Percentiles rank a stretch among this genome's conserved stretches.
Conservation (phyloP, 768 basidiomycete species). For the Mycena belliarum region DNA sequence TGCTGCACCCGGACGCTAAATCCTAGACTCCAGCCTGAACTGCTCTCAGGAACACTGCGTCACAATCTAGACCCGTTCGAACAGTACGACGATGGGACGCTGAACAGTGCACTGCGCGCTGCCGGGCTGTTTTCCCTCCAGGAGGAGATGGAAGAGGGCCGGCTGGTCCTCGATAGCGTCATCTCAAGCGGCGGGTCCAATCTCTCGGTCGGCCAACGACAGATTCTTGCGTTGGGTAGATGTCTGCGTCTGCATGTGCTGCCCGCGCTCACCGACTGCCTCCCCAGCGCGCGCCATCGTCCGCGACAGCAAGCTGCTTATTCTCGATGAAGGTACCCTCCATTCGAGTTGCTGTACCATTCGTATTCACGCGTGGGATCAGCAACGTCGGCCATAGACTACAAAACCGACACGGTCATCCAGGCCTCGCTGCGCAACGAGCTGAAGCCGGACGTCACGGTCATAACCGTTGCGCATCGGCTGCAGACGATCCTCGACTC, state of each 20-base stretch:
- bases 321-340: slow-evolving; percentile 46
- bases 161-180: slow-evolving; percentile 44
- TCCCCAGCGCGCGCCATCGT: slow-evolving; percentile 54
- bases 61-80: slow-evolving; percentile 24
- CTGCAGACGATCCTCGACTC: slow-evolving; percentile 63
- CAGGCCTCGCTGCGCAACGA: slow-evolving; percentile 66
- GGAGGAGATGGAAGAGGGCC: slow-evolving; percentile 30
- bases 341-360: no score
- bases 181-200: slow-evolving; percentile 66
- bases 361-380: background rate
- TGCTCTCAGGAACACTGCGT: slow-evolving; percentile 27
- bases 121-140: slow-evolving; percentile 35
- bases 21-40: slow-evolving; percentile 29
- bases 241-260: background rate
- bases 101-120: slow-evolving; percentile 50
- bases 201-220: slow-evolving; percentile 35
- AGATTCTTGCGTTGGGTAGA: slow-evolving; percentile 57
- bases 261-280: slow-evolving; percentile 23
- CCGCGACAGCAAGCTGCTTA: slow-evolving; percentile 50
- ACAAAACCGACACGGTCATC: slow-evolving; percentile 69
- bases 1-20: background rate
- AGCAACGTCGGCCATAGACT: slow-evolving; percentile 52
- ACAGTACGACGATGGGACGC: slow-evolving; percentile 54
- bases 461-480: slow-evolving; percentile 58
- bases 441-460: slow-evolving; percentile 54